Conservation (phyloP, 1,284 basidiomycete species). For the Hemileia vastatrix region DNA sequence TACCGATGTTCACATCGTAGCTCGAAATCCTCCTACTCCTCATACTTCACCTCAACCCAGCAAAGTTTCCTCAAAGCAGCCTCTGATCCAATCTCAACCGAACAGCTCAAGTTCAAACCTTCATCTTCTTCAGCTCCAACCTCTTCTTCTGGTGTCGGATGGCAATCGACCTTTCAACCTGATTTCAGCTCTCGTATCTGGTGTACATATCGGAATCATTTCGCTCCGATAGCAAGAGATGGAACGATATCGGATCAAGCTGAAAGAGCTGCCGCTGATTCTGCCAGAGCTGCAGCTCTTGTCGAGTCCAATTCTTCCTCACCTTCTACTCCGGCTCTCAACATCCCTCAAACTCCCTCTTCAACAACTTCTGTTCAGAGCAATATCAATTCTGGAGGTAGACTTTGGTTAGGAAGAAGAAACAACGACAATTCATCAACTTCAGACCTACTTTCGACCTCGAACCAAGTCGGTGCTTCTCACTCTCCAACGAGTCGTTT, state of each 20-base stretch:
- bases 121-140: slow-evolving; percentile 27
- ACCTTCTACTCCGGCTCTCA: background rate
- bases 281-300: slow-evolving; percentile 16
- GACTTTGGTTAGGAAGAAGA: background rate
- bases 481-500: background rate
- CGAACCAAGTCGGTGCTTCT: background rate
- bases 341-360: background rate
- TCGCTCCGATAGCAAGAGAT: slow-evolving; percentile 60
- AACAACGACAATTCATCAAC: background rate
- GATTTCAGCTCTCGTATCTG: slow-evolving; percentile 80
- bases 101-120: no score
- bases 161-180: slow-evolving; percentile 71
- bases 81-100: no score
- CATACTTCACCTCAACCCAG: no score
- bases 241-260: slow-evolving; percentile 38
- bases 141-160: slow-evolving; percentile 42
- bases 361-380: slow-evolving; percentile 32
- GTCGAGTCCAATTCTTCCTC: slow-evolving; percentile 55
- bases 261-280: slow-evolving; percentile 28
- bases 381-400: background rate
- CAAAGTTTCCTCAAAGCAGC: no score
- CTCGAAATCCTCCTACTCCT: no score
- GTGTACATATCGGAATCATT: slow-evolving; percentile 85
- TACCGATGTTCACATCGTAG: no score
- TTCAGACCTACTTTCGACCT: background rate